Base-by-base conservation (phyloP, 768 basidiomycete species). In the Hygrophorus russula region DNA sequence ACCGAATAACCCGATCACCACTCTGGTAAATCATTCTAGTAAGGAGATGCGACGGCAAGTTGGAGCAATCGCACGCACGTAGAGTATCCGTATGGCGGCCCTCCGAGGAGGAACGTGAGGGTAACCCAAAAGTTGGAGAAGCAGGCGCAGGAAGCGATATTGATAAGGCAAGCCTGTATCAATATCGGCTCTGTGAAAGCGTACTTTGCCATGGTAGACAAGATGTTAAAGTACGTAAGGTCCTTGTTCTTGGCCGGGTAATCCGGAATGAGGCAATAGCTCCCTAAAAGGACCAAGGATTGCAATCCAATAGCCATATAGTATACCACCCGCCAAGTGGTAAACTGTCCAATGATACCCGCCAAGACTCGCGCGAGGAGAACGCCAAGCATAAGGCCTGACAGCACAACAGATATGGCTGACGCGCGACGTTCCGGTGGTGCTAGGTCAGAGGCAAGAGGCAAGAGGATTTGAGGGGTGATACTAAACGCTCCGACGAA, bases 361-460 rank as follows among this genome's bases (percentile, higher is more conserved):
- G 83, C 71, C 3, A 89, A 61, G 1, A 89, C 82, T 18, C 87
- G 74, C 0, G 85, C 85, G 11, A 79, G 63, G 24, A 88, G 73
- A 29, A 88, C 63, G 7, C 87, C 88, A 19, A 89, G 68, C 15
- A 87, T 65, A 12, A 89, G 66, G 2, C 71, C 72, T 0, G 81
- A 71, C 37, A 82, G 64, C 4, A 86, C 80, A 44, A 90, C 78
- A 1, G 84, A 78, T 34, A 94, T 68, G 0, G 88, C 82, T 4
- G 78, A 69, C 0, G 82, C 89, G 19, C 88, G 75, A 15, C 73
- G 71, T 38, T 79, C 69, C 1, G 80, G 75, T 0, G 83, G 78
- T 0, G 88, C 88, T 18, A 93, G 73, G 59, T 94, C 91, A 1
- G 78, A 90, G 0, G 86, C 84, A 33, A 82, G 68, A 2, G 73